Percentiles rank a stretch among this genome's conserved stretches.
These are phyloP conservation scores for Immersiporthe knoxdaviesiana DNA, from an alignment of 2,329 filamentous ascomycete species.

Conservation along the genomic window DNA sequence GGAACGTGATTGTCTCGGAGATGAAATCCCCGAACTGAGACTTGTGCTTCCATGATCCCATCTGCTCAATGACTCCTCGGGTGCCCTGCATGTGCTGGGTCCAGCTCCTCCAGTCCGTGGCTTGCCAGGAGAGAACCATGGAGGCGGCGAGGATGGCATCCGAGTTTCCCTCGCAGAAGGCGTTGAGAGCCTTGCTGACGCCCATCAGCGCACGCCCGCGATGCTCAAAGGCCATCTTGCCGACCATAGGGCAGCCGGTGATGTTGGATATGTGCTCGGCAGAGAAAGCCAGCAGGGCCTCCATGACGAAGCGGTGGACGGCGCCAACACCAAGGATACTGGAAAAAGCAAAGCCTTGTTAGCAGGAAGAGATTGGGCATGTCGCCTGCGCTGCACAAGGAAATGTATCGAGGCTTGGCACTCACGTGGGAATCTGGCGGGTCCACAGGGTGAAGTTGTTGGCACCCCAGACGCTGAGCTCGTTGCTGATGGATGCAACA, in stretches of 20 bases:
- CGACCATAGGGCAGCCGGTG: constrained; percentile 81
- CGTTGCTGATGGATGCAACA: constrained; percentile 81
- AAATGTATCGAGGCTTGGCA: constrained; percentile 30
- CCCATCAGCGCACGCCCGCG: constrained; percentile 84
- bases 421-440: constrained; percentile 88
- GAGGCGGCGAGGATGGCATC: constrained; percentile 92
- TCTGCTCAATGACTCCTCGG: constrained; percentile 85
- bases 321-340: constrained; percentile 84
- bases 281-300: constrained; percentile 89
- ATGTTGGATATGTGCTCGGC: constrained; percentile 91
- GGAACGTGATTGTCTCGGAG: constrained; percentile 74
- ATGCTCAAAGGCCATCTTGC: constrained; percentile 88
- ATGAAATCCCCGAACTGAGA: constrained; percentile 86
- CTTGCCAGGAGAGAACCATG: constrained; percentile 92
- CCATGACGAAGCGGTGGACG: constrained; percentile 87
- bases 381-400: not conserved
- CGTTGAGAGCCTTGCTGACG: constrained; percentile 82
- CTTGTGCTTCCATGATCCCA: constrained; percentile 89
- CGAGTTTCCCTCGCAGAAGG: constrained; percentile 83
- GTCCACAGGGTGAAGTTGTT: constrained; percentile 92
- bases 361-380: constrained; percentile 28
- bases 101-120: constrained; percentile 94
- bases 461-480: constrained; percentile 76
- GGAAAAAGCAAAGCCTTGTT: constrained; percentile 24
- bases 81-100: constrained; percentile 90